A percentile compares a stretch with the other conserved stretches of the same genome.
These are phyloP conservation scores for Penicillium herquei DNA, from an alignment of 495 filamentous ascomycete genomes.

Conservation along the genomic window DNA sequence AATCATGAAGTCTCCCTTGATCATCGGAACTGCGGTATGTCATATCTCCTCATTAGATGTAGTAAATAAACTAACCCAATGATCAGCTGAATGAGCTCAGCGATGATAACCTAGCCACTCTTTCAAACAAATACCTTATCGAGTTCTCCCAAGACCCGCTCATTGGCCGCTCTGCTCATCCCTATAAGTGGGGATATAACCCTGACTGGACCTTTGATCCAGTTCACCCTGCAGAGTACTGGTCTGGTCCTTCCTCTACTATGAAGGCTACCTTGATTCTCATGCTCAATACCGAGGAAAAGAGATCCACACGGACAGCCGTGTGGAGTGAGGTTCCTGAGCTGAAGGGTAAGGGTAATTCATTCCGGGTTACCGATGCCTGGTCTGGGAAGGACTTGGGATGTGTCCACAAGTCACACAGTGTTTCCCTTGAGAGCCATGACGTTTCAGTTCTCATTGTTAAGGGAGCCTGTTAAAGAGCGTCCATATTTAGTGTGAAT, in stretches of 20 bases:
- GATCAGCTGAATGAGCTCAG: slow-evolving; percentile 43
- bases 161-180: slow-evolving; percentile 51
- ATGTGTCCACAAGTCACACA: slow-evolving; percentile 39
- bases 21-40: slow-evolving; percentile 55
- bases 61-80: slow-evolving; percentile 3
- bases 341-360: slow-evolving; percentile 30
- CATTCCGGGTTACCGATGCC: slow-evolving; percentile 51
- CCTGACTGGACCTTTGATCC: slow-evolving; percentile 61
- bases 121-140: slow-evolving; percentile 58
- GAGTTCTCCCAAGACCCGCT: slow-evolving; percentile 61
- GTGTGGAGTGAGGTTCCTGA: slow-evolving; percentile 55
- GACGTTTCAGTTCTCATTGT: slow-evolving; percentile 50
- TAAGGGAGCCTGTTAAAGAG: slow-evolving; percentile 28
- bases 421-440: slow-evolving; percentile 40
- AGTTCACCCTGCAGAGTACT: slow-evolving; percentile 59
- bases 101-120: slow-evolving; percentile 45
- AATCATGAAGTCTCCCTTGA: slow-evolving; percentile 54
- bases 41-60: background rate
- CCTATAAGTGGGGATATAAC: slow-evolving; percentile 67
- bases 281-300: slow-evolving; percentile 49
- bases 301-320: slow-evolving; percentile 38
- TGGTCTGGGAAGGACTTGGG: slow-evolving; percentile 54
- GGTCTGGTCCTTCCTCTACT: slow-evolving; percentile 51
- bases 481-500: background rate
- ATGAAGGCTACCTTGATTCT: slow-evolving; percentile 50